Conservation (phyloP, 495 filamentous ascomycete genomes). For the Platismatia glauca region DNA sequence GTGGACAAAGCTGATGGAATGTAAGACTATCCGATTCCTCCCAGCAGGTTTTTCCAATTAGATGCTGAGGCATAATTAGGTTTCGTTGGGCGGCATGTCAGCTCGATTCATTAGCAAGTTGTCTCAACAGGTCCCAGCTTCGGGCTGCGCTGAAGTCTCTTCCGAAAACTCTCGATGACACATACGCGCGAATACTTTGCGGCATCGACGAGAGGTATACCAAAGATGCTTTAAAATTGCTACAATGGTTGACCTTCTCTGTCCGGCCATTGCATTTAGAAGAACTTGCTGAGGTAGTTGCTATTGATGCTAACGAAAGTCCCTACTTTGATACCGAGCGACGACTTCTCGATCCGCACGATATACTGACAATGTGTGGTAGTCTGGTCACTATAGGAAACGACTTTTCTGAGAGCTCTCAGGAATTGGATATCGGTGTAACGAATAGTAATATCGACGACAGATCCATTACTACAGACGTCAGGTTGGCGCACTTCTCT, state of each 20-base stretch:
- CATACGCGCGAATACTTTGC: constrained; percentile 31
- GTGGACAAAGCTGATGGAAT: constrained; percentile 31
- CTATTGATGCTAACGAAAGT: constrained; percentile 7
- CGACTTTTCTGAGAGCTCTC: too few relatives aligned
- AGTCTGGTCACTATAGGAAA: constrained; percentile 13
- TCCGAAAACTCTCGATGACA: constrained; percentile 32
- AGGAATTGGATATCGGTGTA: too few relatives aligned
- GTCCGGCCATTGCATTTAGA: constrained; percentile 20
- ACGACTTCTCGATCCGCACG: constrained; percentile 11
- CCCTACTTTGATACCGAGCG: constrained; percentile 7
- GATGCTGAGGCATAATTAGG: constrained; percentile 23
- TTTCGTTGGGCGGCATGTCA: constrained; percentile 38
- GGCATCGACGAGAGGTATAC: constrained; percentile 24
- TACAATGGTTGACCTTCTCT: constrained; percentile 30
- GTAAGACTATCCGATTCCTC: constrained; percentile 22
- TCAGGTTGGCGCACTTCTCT: not conserved
- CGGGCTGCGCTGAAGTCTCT: constrained; percentile 28
- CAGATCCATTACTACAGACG: too few relatives aligned
- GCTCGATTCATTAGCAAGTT: constrained; percentile 31
- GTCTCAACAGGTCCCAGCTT: constrained; percentile 21
- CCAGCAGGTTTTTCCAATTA: constrained; percentile 8
- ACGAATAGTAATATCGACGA: too few relatives aligned
- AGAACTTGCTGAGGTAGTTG: constrained; percentile 26
- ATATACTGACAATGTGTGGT: constrained; percentile 20
- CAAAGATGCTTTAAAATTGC: constrained; percentile 21